Conservation (phyloP, 2,329 filamentous ascomycete species). For the Cladosporium sphaerospermum region DNA sequence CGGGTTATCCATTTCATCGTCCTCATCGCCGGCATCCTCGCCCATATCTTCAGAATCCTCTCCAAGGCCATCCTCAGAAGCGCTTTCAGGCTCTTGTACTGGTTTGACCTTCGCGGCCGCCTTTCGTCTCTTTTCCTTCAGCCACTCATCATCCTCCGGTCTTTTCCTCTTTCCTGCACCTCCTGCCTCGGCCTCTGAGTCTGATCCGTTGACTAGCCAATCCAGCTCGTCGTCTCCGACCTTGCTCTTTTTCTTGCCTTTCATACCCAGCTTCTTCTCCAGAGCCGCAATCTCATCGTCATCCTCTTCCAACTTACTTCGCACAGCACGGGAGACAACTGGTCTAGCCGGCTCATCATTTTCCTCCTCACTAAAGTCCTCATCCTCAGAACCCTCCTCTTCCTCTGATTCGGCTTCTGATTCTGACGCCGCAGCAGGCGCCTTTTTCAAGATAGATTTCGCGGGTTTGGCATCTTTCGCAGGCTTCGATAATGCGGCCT, state of each 20-base stretch:
- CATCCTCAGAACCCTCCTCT: slow-evolving; percentile 7
- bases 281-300: slow-evolving; percentile 82
- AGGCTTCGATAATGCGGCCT: background rate
- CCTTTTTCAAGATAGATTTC: slow-evolving; percentile 33
- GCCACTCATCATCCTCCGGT: slow-evolving; percentile 55
- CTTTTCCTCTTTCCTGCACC: slow-evolving; percentile 50
- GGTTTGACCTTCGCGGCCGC: slow-evolving; percentile 28
- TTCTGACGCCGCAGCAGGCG: slow-evolving; percentile 12
- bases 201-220: slow-evolving; percentile 62
- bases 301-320: slow-evolving; percentile 63
- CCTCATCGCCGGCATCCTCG: slow-evolving; percentile 35
- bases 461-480: slow-evolving; percentile 26
- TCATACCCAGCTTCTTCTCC: slow-evolving; percentile 82
- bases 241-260: slow-evolving; percentile 67
- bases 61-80: slow-evolving; percentile 17
- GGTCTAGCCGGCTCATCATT: slow-evolving; percentile 4
- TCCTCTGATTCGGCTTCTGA: slow-evolving; percentile 16
- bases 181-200: slow-evolving; percentile 40
- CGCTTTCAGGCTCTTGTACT: slow-evolving; percentile 22
- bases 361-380: slow-evolving; percentile 6
- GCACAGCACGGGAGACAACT: slow-evolving; percentile 10
- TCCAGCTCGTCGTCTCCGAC: slow-evolving; percentile 80
- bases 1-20: slow-evolving; percentile 30
- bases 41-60: slow-evolving; percentile 18
- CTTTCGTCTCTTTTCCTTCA: slow-evolving; percentile 52